Evolutionary conservation across 768 basidiomycete genomes (phyloP).

Genomic region (Lyophyllum atratum): DNA sequence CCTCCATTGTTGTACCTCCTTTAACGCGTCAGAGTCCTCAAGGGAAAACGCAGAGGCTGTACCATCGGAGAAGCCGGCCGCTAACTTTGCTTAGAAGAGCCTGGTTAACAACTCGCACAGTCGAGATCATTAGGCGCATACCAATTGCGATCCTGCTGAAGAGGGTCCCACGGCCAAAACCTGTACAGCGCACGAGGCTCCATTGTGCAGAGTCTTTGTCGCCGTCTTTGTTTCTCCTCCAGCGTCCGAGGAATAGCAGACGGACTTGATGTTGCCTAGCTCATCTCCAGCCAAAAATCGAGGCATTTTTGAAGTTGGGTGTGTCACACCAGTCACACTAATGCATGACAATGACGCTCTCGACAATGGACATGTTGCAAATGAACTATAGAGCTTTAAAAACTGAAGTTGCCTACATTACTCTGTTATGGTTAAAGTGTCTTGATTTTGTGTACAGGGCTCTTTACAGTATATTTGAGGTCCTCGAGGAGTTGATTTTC

Average conservation of each 20-base stretch:
- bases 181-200: slow-evolving; percentile 33
- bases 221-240: slow-evolving; percentile 32
- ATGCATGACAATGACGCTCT: background rate
- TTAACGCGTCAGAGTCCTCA: slow-evolving; percentile 41
- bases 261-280: slow-evolving; percentile 70
- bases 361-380: no score
- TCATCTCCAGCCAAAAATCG: slow-evolving; percentile 79
- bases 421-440: no score
- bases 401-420: no score
- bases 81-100: slow-evolving; percentile 56
- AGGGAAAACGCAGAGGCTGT: slow-evolving; percentile 45
- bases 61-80: slow-evolving; percentile 66
- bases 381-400: no score
- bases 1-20: slow-evolving; percentile 54
- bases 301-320: slow-evolving; percentile 43
- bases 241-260: slow-evolving; percentile 40
- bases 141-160: slow-evolving; percentile 33
- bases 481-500: no score
- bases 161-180: slow-evolving; percentile 29
- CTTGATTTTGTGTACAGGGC: no score
- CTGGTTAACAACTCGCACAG: background rate
- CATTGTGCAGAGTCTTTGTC: slow-evolving; percentile 36
- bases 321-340: background rate
- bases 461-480: no score
- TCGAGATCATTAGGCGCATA: slow-evolving; percentile 28